Evolutionary conservation across 176 grass and related monocot genomes (phyloP), one percentile per base, ranked within the genome.

Genomic region (Secale cereale): DNA sequence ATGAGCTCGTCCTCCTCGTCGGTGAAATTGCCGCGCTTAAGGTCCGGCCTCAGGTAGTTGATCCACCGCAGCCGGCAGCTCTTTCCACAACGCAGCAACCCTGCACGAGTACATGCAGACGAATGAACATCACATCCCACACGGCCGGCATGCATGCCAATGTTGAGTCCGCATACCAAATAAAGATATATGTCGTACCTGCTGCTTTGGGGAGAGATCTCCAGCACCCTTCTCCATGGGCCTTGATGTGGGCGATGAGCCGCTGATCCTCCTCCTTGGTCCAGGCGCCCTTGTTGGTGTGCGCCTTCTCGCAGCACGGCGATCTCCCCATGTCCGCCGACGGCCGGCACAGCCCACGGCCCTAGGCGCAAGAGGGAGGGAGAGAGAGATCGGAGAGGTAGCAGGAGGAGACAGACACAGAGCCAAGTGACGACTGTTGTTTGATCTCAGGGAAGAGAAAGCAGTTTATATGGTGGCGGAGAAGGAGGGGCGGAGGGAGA

Each of bases 261-360:
- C 93, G 82, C 81, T 91, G 92, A 57, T 98, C 95, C 67, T 98
- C 95, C 59, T 97, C 95, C 81, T 93, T 98, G 7, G 91, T 94
- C 95, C 95, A 98, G 46, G 92, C 92, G 20, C 95, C 95, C 87
- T 94, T 98, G 91, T 98, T 98, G 28, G 91, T 94, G 81, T 93
- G 95, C 50, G 89, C 95, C 86, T 94, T 97, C 91, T 94, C 95
- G 85, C 95, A 98, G 68, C 95, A 98, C 56, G 95, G 91, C 10
- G 95, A 94, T 89, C 95, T 91, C 83, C 95, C 95, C 95, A 94
- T 94, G 37, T 43, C 2, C 0, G 27, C 46, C 48, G 27, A 23
- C 5, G 30, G 56, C 52, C 57, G 19, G 3, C 74, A 33, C 19
- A 23, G 52, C 22, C n/a, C 33, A 6, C 69, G 0, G 7, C 22